Base-by-base conservation (phyloP, 2,329 filamentous ascomycete genomes). In the Fusarium succisae region DNA sequence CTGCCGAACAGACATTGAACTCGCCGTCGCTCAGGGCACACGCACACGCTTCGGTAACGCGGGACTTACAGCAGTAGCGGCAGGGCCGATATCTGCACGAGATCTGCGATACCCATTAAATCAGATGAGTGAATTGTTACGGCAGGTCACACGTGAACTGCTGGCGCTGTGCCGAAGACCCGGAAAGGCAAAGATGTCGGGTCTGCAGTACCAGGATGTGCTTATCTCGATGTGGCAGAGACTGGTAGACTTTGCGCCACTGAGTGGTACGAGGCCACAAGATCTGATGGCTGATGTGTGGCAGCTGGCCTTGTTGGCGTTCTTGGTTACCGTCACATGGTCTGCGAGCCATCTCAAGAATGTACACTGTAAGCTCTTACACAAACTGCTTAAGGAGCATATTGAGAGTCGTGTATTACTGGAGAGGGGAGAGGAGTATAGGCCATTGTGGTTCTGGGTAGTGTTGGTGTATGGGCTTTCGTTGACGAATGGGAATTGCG, bases 211-310 rank as follows among this genome's bases (percentile, higher is more conserved):
- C 8, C 69, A 74, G 22, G 59, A 76, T 24, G n/a, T 69, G 3
- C 24, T 71, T 26, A 75, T 72, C 28, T 70, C 68, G 28, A 53
- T 71, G n/a, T 73, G 59, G 60, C 63, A 73, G 37, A 35, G 63
- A 20, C 63, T 67, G 1, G 11, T 69, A 1, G 72, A 78, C 41
- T 71, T 76, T 65, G 66, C 58, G 15, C 68, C 72, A 2, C 57
- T 71, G 6, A 10, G 45, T 28, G 44, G 15, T 10, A 38, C 51
- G 30, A 70, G 65, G 15, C 70, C 72, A 12, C 64, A 43, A 18
- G 54, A 69, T 54, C 37, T 50, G 7, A 30, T 73, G 4, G 64
- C 71, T 24, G 72, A 76, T 30, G 41, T 71, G 20, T 72, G 55
- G 53, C 66, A 77, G 18, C 56, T 73, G 13, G 50, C 59, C 1